A percentile compares a stretch with the other conserved stretches of the same genome.
Conservation (phyloP, 306 rosid genomes). For the Citrullus colocynthis region DNA sequence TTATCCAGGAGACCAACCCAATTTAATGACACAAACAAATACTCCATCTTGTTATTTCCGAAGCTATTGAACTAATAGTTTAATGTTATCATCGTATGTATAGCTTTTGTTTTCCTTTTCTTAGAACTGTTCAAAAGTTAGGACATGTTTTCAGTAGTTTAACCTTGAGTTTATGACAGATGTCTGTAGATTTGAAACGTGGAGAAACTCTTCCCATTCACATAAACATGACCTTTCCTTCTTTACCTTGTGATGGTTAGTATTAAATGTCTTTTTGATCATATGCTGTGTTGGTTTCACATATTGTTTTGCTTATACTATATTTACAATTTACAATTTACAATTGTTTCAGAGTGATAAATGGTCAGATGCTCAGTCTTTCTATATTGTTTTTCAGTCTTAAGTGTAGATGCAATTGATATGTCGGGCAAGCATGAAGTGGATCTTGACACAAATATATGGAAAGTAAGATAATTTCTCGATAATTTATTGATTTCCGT, state of each 20-base stretch:
- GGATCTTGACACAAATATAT: conserved; percentile 91
- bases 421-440: conserved; percentile 99
- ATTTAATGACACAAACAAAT: neutral
- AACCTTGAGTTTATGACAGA: conserved; percentile 31
- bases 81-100: neutral
- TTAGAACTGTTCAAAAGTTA: neutral
- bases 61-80: neutral
- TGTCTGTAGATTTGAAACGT: conserved; percentile 90
- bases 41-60: neutral
- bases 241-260: conserved; percentile 95
- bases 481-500: neutral
- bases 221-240: conserved; percentile 84
- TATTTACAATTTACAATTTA: neutral
- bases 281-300: conserved; percentile 1
- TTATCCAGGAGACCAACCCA: neutral
- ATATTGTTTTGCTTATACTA: neutral
- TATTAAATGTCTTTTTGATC: conserved; percentile 7
- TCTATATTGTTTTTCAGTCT: conserved; percentile 35
- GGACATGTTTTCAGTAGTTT: conserved; percentile 1
- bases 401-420: conserved; percentile 92
- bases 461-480: conserved; percentile 56
- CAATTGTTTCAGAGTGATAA: neutral
- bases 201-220: conserved; percentile 98
- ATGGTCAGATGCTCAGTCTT: conserved; percentile 6
- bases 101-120: neutral